A percentile compares a stretch with the other conserved stretches of the same genome.
Evolutionary conservation across 2,329 filamentous ascomycete genomes (phyloP).

Genomic region (Neurospora crassa): DNA sequence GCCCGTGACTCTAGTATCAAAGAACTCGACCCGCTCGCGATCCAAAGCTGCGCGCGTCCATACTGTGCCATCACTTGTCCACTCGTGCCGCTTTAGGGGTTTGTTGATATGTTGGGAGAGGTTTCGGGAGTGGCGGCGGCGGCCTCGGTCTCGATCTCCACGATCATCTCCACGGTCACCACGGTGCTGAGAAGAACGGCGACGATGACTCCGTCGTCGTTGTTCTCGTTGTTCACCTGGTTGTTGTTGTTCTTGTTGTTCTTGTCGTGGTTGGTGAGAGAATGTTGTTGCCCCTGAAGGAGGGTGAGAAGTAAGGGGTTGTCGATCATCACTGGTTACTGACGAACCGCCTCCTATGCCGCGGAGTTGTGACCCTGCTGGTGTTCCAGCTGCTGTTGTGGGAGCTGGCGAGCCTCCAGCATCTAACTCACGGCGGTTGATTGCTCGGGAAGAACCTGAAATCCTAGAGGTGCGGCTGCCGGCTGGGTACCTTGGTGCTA

Average conservation of each 20-base stretch:
- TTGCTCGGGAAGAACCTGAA: slow-evolving; percentile 43
- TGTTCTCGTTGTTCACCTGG: neutral
- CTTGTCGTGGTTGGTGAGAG: neutral
- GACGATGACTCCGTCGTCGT: neutral
- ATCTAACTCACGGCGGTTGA: slow-evolving; percentile 23
- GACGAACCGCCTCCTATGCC: neutral
- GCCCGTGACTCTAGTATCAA: slow-evolving; percentile 79
- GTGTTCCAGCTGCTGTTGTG: slow-evolving; percentile 13
- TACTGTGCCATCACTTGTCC: slow-evolving; percentile 50
- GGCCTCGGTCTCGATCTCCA: neutral
- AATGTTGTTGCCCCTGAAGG: slow-evolving; percentile 4
- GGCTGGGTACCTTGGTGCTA: slow-evolving; percentile 41
- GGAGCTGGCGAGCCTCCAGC: neutral
- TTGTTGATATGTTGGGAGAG: slow-evolving; percentile 60
- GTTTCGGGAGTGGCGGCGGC: slow-evolving; percentile 20
- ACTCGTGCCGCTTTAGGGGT: slow-evolving; percentile 56
- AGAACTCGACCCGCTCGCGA: slow-evolving; percentile 71
- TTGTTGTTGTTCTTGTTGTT: neutral
- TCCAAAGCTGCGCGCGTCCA: slow-evolving; percentile 66
- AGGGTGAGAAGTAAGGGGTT: neutral
- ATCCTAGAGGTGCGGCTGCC: slow-evolving; percentile 25
- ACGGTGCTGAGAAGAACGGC: neutral
- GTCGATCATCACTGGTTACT: neutral
- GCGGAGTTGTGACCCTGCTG: slow-evolving; percentile 14
- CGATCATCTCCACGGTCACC: neutral